phyloP scores from a whole-genome alignment of 495 filamentous ascomycete species.

The Penicillium silybi region DNA sequence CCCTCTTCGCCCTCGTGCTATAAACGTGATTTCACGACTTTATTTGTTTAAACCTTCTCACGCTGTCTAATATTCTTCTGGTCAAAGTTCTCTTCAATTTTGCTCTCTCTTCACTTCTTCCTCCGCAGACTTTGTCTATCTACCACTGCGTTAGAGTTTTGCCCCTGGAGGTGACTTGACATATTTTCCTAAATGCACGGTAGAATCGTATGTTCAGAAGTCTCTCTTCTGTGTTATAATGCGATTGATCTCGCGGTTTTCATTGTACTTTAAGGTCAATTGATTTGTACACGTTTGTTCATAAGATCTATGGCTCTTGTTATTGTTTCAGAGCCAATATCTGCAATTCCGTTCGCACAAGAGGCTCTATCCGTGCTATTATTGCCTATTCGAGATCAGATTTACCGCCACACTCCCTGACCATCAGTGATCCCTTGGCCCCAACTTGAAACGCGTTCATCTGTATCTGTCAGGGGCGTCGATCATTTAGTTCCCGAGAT shows the following conservation, averaged over 20 bases:
- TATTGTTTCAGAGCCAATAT: too few species aligned
- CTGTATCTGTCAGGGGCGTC: too few species aligned
- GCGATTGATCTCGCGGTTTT: neutral
- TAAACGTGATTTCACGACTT: constrained; percentile 5
- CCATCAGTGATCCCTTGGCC: too few species aligned
- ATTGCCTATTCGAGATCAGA: too few species aligned
- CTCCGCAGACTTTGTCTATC: neutral
- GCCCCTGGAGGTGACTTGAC: neutral
- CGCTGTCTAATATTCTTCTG: neutral
- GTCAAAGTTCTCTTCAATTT: neutral
- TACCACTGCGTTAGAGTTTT: neutral
- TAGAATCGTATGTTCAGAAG: neutral
- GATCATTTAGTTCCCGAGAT: too few species aligned
- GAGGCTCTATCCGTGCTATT: too few species aligned
- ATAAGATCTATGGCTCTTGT: too few species aligned
- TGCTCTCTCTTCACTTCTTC: neutral
- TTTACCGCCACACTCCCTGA: too few species aligned
- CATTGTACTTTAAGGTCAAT: too few species aligned
- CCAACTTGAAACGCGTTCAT: too few species aligned
- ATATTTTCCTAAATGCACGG: neutral
- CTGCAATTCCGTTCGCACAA: too few species aligned
- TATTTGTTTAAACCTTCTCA: neutral
- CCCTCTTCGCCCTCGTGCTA: constrained; percentile 16
- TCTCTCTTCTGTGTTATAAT: neutral
- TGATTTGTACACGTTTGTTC: too few species aligned